These are phyloP conservation scores for Neurospora sp. DNA, from an alignment of 495 filamentous ascomycete species.

Conservation along the genomic window DNA sequence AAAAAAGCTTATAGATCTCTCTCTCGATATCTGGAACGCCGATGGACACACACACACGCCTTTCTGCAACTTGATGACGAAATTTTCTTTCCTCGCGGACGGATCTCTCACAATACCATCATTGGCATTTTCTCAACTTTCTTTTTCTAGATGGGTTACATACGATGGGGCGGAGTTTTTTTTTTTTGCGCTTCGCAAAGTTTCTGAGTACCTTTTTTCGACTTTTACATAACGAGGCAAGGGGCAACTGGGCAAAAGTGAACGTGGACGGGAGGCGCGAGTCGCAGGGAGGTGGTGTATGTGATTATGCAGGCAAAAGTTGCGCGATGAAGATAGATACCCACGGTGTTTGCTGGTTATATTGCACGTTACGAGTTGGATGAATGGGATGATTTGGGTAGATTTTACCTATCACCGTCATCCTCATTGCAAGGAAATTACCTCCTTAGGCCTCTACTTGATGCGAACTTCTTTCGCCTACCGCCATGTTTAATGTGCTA, in stretches of 20 bases:
- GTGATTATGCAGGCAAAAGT: background rate
- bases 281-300: background rate
- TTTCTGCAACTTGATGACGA: background rate
- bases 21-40: background rate
- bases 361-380: background rate
- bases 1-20: background rate
- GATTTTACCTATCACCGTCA: background rate
- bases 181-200: background rate
- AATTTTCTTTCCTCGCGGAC: background rate
- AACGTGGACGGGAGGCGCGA: background rate
- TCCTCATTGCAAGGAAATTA: background rate
- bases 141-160: background rate
- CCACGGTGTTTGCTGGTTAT: background rate
- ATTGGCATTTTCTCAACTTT: background rate
- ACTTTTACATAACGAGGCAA: background rate
- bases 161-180: background rate
- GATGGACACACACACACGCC: background rate
- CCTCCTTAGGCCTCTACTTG: background rate
- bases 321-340: background rate
- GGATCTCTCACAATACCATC: background rate
- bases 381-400: background rate
- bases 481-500: no score
- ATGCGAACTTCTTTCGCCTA: background rate
- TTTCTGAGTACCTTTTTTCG: background rate
- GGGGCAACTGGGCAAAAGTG: background rate